These are phyloP conservation scores for Teratosphaeriaceae sp. DNA, from an alignment of 2,329 filamentous ascomycete species.

Conservation along the genomic window DNA sequence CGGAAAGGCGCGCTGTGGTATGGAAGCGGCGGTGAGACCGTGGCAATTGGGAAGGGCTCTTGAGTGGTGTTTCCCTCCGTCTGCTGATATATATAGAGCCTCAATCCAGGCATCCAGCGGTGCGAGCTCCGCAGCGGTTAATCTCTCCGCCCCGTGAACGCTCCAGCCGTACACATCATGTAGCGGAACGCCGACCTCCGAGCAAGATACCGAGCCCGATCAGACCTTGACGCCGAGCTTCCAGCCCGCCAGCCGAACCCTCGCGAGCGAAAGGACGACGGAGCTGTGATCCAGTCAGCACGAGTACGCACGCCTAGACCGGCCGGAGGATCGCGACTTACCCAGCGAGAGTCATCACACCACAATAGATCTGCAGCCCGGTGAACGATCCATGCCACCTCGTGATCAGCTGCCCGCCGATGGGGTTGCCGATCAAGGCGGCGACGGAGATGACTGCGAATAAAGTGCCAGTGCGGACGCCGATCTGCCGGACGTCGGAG, in stretches of 20 bases:
- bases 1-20: constrained; percentile 79
- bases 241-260: constrained; percentile 30
- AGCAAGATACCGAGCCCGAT: too few relatives aligned
- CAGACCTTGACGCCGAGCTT: constrained; percentile 5
- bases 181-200: too few relatives aligned
- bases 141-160: too few relatives aligned
- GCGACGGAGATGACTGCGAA: constrained; percentile 58
- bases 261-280: constrained; percentile 14
- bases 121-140: too few relatives aligned
- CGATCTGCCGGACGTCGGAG: constrained; percentile 62
- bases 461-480: constrained; percentile 58
- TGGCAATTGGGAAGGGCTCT: constrained; percentile 49
- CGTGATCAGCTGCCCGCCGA: constrained; percentile 44
- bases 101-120: too few relatives aligned
- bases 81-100: too few relatives aligned
- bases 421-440: constrained; percentile 50
- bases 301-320: too few relatives aligned
- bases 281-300: not conserved
- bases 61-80: too few relatives aligned
- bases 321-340: too few relatives aligned
- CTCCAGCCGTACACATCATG: too few relatives aligned
- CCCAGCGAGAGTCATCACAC: constrained; percentile 40
- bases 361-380: constrained; percentile 60
- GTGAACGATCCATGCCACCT: constrained; percentile 48
- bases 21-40: constrained; percentile 64